Evolutionary conservation across 1,139 yeast genomes (phyloP), one percentile per base, ranked within the genome.

Genomic region (Saccharomyces hybrid): DNA sequence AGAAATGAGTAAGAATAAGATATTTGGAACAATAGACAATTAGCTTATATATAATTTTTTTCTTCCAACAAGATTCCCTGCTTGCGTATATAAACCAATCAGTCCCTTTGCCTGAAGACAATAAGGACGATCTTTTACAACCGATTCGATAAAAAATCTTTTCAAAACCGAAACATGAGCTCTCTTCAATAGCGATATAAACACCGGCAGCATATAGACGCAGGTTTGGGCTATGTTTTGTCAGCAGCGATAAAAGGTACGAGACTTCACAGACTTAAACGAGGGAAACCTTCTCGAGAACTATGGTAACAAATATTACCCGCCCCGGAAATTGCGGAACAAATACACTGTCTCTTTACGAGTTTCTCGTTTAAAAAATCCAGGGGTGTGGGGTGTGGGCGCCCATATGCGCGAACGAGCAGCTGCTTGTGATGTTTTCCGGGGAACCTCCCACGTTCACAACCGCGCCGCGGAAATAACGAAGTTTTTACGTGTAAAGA

Each of bases 301-400:
- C 25, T 38, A 20, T 38, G 44, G 13, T 20, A 16, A 2, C n/a
- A 4, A 9, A 26, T 13, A 14, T 38, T 38, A 38, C 23, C 44
- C 44, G 25, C 44, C 2, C n/a, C 44, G 44, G 44, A 20, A 38
- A 38, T 38, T 38, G 20, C 44, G 44, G 44, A 38, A 38, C 26
- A 11, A 38, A 38, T 20, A 13, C 44, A n/a, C 20, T 23, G 44
- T 20, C 13, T 16, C 25, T 38, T 20, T 9, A 38, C 44, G 44
- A 38, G 26, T 1, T 20, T 11, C 8, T 38, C 44, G 44, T 38
- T 38, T 38, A 38, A 11, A 9, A 11, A 9, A 38, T 16, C 9
- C 44, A 38, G 44, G 44, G 44, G 44, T 38, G 44, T 38, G 44
- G 26, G 44, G 44, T 38, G 44, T 38, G 44, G 44, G 44, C 8